These are phyloP conservation scores for Pezicula neosporulosa DNA, from an alignment of 2,329 filamentous ascomycete genomes.

Conservation along the genomic window DNA sequence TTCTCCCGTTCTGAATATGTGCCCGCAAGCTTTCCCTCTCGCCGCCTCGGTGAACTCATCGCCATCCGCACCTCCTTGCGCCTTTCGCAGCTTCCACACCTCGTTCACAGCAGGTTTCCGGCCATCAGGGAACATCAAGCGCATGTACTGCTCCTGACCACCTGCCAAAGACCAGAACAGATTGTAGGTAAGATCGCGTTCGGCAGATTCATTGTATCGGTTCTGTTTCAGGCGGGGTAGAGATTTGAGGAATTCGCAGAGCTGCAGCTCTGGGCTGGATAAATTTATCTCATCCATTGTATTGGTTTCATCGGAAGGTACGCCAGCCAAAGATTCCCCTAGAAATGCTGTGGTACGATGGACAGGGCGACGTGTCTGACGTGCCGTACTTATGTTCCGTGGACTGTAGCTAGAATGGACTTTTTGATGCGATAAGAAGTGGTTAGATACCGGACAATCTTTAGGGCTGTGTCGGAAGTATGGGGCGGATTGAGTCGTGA, in stretches of 20 bases:
- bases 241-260: conserved; percentile 77
- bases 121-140: conserved; percentile 78
- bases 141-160: conserved; percentile 69
- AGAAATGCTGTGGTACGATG: background rate
- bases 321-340: background rate
- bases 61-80: conserved; percentile 89
- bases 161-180: conserved; percentile 87
- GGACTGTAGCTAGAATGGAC: background rate
- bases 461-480: no score
- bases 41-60: conserved; percentile 93
- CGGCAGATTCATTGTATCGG: conserved; percentile 71
- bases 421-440: no score
- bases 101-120: conserved; percentile 50
- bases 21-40: conserved; percentile 88
- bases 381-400: background rate
- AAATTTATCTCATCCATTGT: conserved; percentile 34
- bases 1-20: conserved; percentile 94
- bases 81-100: conserved; percentile 74
- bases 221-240: conserved; percentile 71
- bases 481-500: no score
- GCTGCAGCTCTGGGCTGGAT: conserved; percentile 72
- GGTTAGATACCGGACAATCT: no score
- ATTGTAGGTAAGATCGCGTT: conserved; percentile 67
- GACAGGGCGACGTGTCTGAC: background rate
- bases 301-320: background rate